phyloP scores from a whole-genome alignment of 352 stramenopile species.

The Pythium chondricola region DNA sequence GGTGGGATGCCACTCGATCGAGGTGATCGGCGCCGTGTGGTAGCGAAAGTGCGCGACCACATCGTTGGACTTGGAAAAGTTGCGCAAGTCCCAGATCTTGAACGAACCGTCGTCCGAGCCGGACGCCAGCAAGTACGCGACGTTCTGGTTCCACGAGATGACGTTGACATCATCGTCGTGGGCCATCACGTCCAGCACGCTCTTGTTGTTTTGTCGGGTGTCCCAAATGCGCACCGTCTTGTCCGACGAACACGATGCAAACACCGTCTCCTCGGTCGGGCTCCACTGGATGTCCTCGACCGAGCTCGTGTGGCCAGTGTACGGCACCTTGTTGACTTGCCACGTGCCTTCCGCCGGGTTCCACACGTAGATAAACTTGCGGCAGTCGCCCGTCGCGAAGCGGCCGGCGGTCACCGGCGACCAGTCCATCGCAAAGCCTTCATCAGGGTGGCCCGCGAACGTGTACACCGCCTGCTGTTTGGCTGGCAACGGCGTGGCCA shows the following conservation, averaged over 20 bases:
- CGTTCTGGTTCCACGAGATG: constrained; percentile 97
- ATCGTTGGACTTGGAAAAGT: constrained; percentile 80
- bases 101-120: constrained; percentile 97
- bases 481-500: constrained; percentile 33
- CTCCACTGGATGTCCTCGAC: constrained; percentile 99
- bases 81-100: constrained; percentile 96
- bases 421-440: constrained; percentile 99
- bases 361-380: constrained; percentile 96
- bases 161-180: constrained; percentile 98
- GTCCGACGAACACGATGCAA: constrained; percentile 94
- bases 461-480: constrained; percentile 85
- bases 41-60: constrained; percentile 94
- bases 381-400: constrained; percentile 95
- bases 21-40: constrained; percentile 96
- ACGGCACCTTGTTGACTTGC: constrained; percentile 87
- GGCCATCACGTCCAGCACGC: constrained; percentile 92
- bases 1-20: constrained; percentile 98
- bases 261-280: constrained; percentile 94
- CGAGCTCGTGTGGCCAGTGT: constrained; percentile 87
- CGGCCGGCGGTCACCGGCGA: constrained; percentile 81
- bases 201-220: constrained; percentile 86
- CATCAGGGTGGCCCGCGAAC: constrained; percentile 93
- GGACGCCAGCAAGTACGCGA: constrained; percentile 95
- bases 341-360: constrained; percentile 66
- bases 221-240: constrained; percentile 97